phyloP scores from a whole-genome alignment of 2,329 filamentous ascomycete species.

The Talaromyces sp. region DNA sequence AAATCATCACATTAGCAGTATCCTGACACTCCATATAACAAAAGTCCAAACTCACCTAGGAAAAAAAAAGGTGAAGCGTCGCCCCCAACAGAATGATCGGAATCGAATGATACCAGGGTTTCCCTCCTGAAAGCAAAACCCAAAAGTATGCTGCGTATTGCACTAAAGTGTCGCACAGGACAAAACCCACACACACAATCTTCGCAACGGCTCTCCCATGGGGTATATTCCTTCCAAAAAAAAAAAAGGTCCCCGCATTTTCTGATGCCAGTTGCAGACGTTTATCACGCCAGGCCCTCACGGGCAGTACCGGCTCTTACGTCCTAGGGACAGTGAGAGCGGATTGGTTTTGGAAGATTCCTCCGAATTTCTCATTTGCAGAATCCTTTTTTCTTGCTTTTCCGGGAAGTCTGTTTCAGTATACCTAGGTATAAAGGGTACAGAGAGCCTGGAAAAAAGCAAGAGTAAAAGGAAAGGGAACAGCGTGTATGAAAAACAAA shows the following conservation, averaged over 20 bases:
- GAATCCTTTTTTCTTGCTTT: slow-evolving; percentile 14
- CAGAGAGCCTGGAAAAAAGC: background rate
- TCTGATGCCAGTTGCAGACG: slow-evolving; percentile 90
- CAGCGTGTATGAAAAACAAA: slow-evolving; percentile 15
- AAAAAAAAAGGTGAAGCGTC: slow-evolving; percentile 58
- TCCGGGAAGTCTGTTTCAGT: background rate
- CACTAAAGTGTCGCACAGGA: slow-evolving; percentile 72
- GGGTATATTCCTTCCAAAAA: slow-evolving; percentile 34
- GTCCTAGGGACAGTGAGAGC: slow-evolving; percentile 13
- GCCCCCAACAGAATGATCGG: slow-evolving; percentile 84
- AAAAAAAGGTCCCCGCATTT: slow-evolving; percentile 61
- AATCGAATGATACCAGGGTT: slow-evolving; percentile 69
- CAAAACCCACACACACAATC: slow-evolving; percentile 63
- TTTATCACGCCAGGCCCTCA: slow-evolving; percentile 74
- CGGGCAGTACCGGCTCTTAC: slow-evolving; percentile 59
- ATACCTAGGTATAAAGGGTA: background rate
- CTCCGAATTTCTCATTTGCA: slow-evolving; percentile 99
- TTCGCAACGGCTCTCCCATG: slow-evolving; percentile 93
- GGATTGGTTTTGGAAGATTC: slow-evolving; percentile 65
- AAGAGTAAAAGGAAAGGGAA: slow-evolving; percentile 16
- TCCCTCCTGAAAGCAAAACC: slow-evolving; percentile 19
- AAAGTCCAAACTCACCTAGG: slow-evolving; percentile 41
- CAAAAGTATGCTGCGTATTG: slow-evolving; percentile 79
- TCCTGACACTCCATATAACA: slow-evolving; percentile 7
- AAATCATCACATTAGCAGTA: slow-evolving; percentile 11